Evolutionary conservation across 1,139 yeast genomes (phyloP), one percentile per base, ranked within the genome.

Genomic region (Kluyveromyces marxianus): DNA sequence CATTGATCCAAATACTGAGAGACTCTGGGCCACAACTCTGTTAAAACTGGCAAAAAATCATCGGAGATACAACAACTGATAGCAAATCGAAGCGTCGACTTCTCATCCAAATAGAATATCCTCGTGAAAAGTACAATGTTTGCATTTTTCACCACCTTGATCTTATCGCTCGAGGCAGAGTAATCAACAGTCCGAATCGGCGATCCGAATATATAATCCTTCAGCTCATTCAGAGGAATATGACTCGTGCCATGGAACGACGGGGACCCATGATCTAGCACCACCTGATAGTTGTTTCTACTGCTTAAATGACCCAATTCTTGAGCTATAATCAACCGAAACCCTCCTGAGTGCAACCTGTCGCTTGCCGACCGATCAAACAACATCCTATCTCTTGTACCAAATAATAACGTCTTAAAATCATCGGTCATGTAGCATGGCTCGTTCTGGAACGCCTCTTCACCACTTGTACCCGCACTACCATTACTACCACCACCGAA

Each of bases 291-390:
- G 49, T 67, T 66, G 46, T 66, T 60, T 37, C 64, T 57, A 39
- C 67, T 62, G 35, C 57, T 56, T 41, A 66, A 51, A 30, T 62
- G 66, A 4, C 67, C 70, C 7, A 65, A 62, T 44, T 67, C 71
- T 44, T 66, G 68, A 1, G 67, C 61, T 2, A 69, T 52, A 2
- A 67, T 28, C 14, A 67, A 44, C 42, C 71, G 52, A 46, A 62
- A 66, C 4, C 55, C 55, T 39, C 39, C 39, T 10, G 29, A 4
- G 52, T 4, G 51, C 42, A 25, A 41, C 43, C 36, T 36, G 33
- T 35, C 39, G 21, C 31, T 33, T 28, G 25, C 39, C 32, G 30
- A 7, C 29, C 27, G 30, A 39, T 30, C 47, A 28, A 21, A 47
- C 52, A 34, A 57, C 44, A 33, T 37, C 50, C 43, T 52, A 8